Evolutionary conservation across 805 yeast genomes (phyloP), one percentile per base, ranked within the genome.

Genomic region (Komagataella phaffii): DNA sequence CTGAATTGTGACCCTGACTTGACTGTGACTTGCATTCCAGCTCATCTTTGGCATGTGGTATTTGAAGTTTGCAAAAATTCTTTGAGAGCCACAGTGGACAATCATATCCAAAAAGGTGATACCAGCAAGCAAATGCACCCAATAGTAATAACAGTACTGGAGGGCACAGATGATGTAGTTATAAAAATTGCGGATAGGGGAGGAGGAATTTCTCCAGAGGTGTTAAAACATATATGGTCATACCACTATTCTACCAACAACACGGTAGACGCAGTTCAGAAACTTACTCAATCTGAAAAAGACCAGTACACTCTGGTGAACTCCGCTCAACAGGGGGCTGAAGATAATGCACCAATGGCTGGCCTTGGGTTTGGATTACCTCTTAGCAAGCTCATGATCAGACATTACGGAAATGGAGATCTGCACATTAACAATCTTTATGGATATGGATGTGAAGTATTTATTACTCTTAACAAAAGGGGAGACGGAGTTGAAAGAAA

Each of bases 321-420:
- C 6, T 53, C 55, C 19, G 56, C 57, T 3, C 49, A 52, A 3
- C 59, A 58, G 47, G 51, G 47, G 14, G 40, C 40, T 30, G 14
- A 30, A 14, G 52, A 54, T 46, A 57, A 60, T 44, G 67, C 64
- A 53, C 58, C 59, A 51, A 61, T 64, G 21, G 61, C 58, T 49
- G 67, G 67, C 4, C 64, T 62, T 47, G 67, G 67, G n/a, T 59
- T 64, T 65, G 67, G 67, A 0, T 53, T 64, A 17, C 67, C 67
- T 0, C 49, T 64, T 12, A 63, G 67, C 48, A 60, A 58, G 46
- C 58, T 64, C 17, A 57, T 61, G 48, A 58, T 62, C 2, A 53
- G 50, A 24, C 62, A 61, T 48, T 63, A 64, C 46, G 51, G 56
- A 17, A 30, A 30, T 30, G 67, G 67, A 14, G 51, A 52, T 6